phyloP scores from a whole-genome alignment of 768 basidiomycete species.

The Tylopilus sp. region DNA sequence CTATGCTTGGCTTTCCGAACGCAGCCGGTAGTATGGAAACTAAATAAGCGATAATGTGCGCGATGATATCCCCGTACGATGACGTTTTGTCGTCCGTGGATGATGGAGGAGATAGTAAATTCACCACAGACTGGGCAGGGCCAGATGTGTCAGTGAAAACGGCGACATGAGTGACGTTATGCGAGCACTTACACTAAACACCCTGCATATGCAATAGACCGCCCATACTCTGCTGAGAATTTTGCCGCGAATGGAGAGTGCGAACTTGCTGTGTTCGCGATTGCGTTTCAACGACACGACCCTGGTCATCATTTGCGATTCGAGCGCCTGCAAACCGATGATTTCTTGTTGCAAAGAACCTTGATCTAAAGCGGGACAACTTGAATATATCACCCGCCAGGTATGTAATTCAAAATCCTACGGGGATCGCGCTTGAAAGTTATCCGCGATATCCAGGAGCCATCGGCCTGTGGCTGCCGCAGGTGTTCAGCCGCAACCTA shows the following conservation, averaged over 20 bases:
- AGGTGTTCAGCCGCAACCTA: constrained; percentile 7
- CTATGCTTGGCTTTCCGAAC: constrained; percentile 29
- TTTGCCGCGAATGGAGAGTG: constrained; percentile 53
- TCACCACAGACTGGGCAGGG: constrained; percentile 29
- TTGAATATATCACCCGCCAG: background rate
- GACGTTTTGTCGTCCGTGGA: constrained; percentile 36
- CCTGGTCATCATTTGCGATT: constrained; percentile 63
- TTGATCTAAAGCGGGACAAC: constrained; percentile 32
- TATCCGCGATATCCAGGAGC: constrained; percentile 28
- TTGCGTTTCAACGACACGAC: constrained; percentile 48
- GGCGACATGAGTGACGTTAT: constrained; percentile 1
- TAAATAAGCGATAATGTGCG: constrained; percentile 39
- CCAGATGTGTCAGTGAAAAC: constrained; percentile 15
- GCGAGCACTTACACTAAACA: constrained; percentile 50
- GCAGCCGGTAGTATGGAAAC: constrained; percentile 37
- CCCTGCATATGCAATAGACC: constrained; percentile 61
- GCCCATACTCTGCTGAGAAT: constrained; percentile 55
- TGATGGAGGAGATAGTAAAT: constrained; percentile 31
- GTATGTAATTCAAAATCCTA: constrained; percentile 16
- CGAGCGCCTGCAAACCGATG: constrained; percentile 61
- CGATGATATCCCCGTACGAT: constrained; percentile 43
- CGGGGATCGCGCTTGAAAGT: constrained; percentile 32
- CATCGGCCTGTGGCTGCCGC: constrained; percentile 23
- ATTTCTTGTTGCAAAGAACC: constrained; percentile 50
- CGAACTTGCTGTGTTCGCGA: constrained; percentile 47